Percentiles rank a stretch among this genome's conserved stretches.
phyloP scores from a whole-genome alignment of 2,329 filamentous ascomycete species.

The Escovopsis weberi region DNA sequence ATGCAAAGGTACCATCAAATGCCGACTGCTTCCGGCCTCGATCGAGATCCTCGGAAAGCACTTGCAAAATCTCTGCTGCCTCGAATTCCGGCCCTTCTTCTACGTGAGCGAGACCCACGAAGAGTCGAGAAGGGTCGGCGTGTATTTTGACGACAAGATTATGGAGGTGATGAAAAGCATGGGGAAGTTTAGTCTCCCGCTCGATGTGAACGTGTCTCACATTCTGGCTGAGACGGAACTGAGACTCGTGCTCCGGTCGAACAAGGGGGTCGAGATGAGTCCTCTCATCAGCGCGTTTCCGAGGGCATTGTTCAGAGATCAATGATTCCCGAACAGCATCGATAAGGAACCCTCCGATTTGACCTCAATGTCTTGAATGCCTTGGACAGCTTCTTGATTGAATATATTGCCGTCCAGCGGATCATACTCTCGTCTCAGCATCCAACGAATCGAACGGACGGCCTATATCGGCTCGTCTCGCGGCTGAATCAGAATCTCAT shows the following conservation, averaged over 20 bases:
- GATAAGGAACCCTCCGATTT: too few species aligned
- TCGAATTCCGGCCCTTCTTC: neutral
- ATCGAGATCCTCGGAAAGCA: neutral
- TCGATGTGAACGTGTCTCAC: neutral
- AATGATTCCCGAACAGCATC: too few species aligned
- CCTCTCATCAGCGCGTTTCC: neutral
- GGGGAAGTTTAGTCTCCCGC: neutral
- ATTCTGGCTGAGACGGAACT: neutral
- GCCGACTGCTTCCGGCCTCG: neutral
- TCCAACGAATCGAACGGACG: neutral
- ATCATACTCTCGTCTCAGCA: neutral
- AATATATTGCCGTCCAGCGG: neutral
- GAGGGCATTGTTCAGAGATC: neutral
- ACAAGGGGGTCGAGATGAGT: slow-evolving; percentile 1
- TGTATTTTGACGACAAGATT: neutral
- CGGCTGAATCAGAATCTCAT: slow-evolving; percentile 68
- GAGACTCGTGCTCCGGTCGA: neutral
- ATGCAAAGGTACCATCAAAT: neutral
- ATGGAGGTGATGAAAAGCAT: neutral
- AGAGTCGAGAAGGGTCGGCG: neutral
- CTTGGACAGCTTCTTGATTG: slow-evolving; percentile 8
- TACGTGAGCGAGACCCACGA: neutral
- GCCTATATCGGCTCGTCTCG: slow-evolving; percentile 56
- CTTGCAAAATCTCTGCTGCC: neutral
- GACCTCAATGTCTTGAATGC: slow-evolving; percentile 9